These are phyloP conservation scores for Lecanicillium sp. DNA, from an alignment of 2,329 filamentous ascomycete species.

Conservation along the genomic window DNA sequence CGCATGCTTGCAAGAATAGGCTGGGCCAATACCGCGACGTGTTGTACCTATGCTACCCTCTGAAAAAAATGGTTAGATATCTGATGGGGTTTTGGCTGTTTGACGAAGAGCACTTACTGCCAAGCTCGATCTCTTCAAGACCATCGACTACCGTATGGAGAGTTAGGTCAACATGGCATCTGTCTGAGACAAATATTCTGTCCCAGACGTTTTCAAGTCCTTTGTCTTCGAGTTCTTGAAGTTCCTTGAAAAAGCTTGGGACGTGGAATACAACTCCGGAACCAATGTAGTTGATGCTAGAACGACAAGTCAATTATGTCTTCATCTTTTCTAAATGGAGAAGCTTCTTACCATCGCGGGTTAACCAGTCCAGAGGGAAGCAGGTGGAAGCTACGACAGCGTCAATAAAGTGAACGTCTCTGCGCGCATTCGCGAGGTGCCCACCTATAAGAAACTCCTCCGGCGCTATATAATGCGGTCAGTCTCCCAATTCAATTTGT, in stretches of 20 bases:
- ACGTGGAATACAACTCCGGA: constrained; percentile 61
- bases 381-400: constrained; percentile 46
- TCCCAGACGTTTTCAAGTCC: constrained; percentile 28
- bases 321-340: too few species aligned
- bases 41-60: constrained; percentile 22
- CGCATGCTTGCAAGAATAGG: constrained; percentile 17
- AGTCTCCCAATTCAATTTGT: background rate
- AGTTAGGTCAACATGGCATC: constrained; percentile 56
- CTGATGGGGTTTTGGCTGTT: background rate
- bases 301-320: constrained; percentile 3
- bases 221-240: constrained; percentile 30
- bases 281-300: constrained; percentile 61
- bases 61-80: constrained; percentile 6
- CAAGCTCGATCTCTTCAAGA: constrained; percentile 50
- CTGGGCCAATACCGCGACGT: constrained; percentile 28
- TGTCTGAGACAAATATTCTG: constrained; percentile 54
- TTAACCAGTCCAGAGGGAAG: constrained; percentile 65
- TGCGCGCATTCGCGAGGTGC: constrained; percentile 8
- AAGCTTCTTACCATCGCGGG: constrained; percentile 1
- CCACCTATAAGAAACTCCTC: constrained; percentile 29
- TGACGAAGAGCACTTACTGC: constrained; percentile 16
- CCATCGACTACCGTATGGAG: constrained; percentile 61
- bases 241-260: constrained; percentile 33
- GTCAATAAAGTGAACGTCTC: constrained; percentile 12
- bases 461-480: constrained; percentile 10